Evolutionary conservation across 2,329 filamentous ascomycete genomes (phyloP), one percentile per base, ranked within the genome.

Genomic region (Pezicula carpinea): DNA sequence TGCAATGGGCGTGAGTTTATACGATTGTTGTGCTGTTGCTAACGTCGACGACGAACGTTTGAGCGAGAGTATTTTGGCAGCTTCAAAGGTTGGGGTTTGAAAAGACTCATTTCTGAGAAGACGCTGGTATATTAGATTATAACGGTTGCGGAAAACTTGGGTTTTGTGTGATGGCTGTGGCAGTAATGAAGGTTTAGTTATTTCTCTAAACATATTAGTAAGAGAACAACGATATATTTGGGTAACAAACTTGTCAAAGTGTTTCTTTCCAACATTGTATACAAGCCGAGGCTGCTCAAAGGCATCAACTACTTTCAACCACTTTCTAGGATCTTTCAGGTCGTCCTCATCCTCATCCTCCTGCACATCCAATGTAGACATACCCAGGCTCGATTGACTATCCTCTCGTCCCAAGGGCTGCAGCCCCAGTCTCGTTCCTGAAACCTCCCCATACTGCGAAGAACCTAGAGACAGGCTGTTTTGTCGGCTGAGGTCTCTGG

Each of bases 91-190:
- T 1, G 90, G 89, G 17, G 82, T 82, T 64, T 96, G 91, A 59
- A 99, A 99, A 17, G 88, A 84, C 66, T 96, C 90, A 63, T 96
- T 96, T 41, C 93, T 85, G 34, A 97, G 78, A 15, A 97, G 79
- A 15, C 93, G 84, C 65, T 97, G 92, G 64, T 96, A 87, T 43
- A 97, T 85, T 46, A 97, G 79, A 59, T 96, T 87, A 65, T 95
- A 97, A 53, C 91, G 80, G 64, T 96, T 91, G 54, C 90, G 82
- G 68, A 96, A 96, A 38, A 93, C 73, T 3, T 82, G 74, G 2
- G 89, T 96, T 66, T 95, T 96, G 61, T 91, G 86, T 5, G 83
- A 80, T 14, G 89, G 82, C 7, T 80, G 73, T 0, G 95, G 89
- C 53, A 99, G 73, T 34, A 92, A 64, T 1, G 85, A 85, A 13